Evolutionary conservation across 1,284 basidiomycete genomes (phyloP).

Genomic region (Ustilago loliicola): DNA sequence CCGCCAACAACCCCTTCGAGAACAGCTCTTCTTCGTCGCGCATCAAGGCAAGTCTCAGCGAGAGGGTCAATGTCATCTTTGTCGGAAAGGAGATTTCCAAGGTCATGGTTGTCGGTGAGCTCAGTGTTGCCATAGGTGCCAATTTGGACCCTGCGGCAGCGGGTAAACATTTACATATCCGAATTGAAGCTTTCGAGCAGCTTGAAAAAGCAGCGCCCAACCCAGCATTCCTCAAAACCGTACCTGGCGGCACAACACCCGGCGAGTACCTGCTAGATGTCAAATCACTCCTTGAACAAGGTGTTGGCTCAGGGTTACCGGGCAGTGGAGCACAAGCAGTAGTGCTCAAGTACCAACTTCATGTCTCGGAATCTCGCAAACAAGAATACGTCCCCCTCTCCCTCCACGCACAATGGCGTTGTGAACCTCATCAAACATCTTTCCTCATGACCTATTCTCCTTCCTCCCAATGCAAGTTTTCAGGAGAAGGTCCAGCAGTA

Average conservation of each 20-base stretch:
- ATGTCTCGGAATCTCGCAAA: conserved; percentile 70
- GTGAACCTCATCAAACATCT: conserved; percentile 73
- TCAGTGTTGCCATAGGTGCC: conserved; percentile 63
- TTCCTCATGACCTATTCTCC: conserved; percentile 73
- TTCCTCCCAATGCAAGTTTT: conserved; percentile 53
- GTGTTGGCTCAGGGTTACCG: conserved; percentile 24
- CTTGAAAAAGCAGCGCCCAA: conserved; percentile 74
- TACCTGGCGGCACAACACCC: conserved; percentile 63
- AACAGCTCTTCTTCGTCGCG: conserved; percentile 32
- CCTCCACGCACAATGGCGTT: conserved; percentile 73
- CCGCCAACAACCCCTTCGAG: conserved; percentile 55
- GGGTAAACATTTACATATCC: conserved; percentile 68
- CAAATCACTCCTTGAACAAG: conserved; percentile 66
- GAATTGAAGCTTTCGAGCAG: conserved; percentile 72
- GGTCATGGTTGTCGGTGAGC: conserved; percentile 74
- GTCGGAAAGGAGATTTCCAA: conserved; percentile 70
- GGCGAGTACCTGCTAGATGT: conserved; percentile 74
- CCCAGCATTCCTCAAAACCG: conserved; percentile 72
- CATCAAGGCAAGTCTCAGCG: conserved; percentile 71
- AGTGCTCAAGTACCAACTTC: conserved; percentile 74
- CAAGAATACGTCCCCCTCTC: conserved; percentile 71
- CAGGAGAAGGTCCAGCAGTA: neutral
- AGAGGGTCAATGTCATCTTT: conserved; percentile 74
- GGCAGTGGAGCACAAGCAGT: conserved; percentile 62
- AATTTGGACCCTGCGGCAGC: conserved; percentile 1